Evolutionary conservation across 768 basidiomycete genomes (phyloP).

Genomic region (Suillus tomentosus): DNA sequence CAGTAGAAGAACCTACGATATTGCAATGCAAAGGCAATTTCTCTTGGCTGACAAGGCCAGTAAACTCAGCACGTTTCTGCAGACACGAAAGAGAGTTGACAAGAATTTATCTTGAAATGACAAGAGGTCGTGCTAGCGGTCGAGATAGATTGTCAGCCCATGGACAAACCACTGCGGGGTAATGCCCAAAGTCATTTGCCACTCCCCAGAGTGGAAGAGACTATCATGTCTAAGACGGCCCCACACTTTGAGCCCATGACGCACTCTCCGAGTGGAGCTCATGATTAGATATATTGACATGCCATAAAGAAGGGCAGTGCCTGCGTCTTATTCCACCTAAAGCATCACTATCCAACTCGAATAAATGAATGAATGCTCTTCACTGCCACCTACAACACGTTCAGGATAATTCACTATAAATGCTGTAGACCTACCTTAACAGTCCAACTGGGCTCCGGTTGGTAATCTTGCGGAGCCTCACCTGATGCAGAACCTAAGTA

Average conservation of each 20-base stretch:
- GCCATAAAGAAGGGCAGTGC: background rate
- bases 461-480: background rate
- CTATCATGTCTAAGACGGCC: slow-evolving; percentile 19
- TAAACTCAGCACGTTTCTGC: background rate
- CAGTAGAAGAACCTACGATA: too few relatives aligned
- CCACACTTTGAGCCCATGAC: slow-evolving; percentile 25
- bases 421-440: slow-evolving; percentile 2
- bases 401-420: background rate
- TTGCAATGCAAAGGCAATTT: background rate
- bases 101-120: slow-evolving; percentile 16
- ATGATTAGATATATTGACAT: background rate
- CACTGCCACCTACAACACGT: background rate
- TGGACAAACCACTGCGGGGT: slow-evolving; percentile 25
- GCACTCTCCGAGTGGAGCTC: slow-evolving; percentile 15
- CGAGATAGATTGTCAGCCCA: slow-evolving; percentile 23
- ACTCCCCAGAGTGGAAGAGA: slow-evolving; percentile 23
- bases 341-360: background rate
- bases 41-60: background rate
- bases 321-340: background rate
- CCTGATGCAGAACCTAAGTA: background rate
- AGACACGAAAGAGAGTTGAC: slow-evolving; percentile 12
- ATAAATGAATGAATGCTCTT: background rate
- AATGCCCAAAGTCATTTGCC: slow-evolving; percentile 20
- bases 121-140: slow-evolving; percentile 10
- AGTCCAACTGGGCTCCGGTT: background rate